Percentiles rank a stretch among this genome's conserved stretches.
These are phyloP conservation scores for Chalara sp. DNA, from an alignment of 2,329 filamentous ascomycete species.

Conservation along the genomic window DNA sequence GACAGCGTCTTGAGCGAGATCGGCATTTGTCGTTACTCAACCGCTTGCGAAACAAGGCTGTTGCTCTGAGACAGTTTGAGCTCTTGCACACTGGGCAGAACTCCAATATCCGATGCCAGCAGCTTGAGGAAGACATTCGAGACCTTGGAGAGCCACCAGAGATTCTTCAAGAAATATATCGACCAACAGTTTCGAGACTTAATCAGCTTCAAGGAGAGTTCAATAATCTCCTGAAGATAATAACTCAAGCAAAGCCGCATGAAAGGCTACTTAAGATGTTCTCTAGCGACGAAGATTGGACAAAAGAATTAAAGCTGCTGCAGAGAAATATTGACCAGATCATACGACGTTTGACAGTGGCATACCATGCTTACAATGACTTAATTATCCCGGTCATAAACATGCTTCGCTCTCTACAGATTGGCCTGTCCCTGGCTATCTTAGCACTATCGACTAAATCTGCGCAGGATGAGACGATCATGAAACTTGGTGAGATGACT, in stretches of 20 bases:
- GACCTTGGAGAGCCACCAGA: conserved; percentile 61
- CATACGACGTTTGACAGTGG: conserved; percentile 58
- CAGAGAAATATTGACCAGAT: conserved; percentile 60
- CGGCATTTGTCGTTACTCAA: conserved; percentile 49
- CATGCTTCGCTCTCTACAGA: conserved; percentile 70
- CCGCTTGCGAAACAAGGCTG: conserved; percentile 49
- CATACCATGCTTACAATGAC: conserved; percentile 78
- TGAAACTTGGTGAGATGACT: conserved; percentile 36
- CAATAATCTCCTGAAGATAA: conserved; percentile 58
- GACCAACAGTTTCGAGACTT: conserved; percentile 63
- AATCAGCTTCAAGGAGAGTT: conserved; percentile 76
- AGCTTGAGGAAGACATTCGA: conserved; percentile 55
- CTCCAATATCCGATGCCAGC: conserved; percentile 58
- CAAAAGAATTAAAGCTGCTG: conserved; percentile 33
- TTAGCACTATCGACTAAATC: conserved; percentile 4
- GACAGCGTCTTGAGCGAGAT: conserved; percentile 57
- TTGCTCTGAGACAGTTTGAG: conserved; percentile 60
- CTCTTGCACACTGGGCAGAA: conserved; percentile 58
- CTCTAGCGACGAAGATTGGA: conserved; percentile 33
- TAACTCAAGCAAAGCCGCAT: conserved; percentile 17
- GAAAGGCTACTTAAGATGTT: conserved; percentile 15
- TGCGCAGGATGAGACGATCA: conserved; percentile 4
- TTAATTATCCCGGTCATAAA: conserved; percentile 71
- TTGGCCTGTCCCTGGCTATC: conserved; percentile 62
- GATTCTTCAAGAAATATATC: conserved; percentile 59